Conservation (phyloP, 345 rosid genomes). For the Linum lewisii region DNA sequence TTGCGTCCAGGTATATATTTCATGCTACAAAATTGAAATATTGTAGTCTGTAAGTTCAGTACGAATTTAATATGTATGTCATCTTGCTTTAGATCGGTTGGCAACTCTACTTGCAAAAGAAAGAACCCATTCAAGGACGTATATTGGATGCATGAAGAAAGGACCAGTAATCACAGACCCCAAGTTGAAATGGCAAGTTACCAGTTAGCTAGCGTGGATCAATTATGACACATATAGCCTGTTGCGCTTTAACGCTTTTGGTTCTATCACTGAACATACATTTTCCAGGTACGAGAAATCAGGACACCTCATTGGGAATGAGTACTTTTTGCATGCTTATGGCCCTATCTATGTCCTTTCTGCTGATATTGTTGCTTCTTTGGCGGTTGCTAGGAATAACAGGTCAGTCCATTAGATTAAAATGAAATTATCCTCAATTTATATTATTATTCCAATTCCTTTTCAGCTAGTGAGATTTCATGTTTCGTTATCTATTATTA, state of each 20-base stretch:
- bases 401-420: constrained; percentile 34
- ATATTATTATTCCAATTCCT: no score
- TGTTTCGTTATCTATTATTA: neutral
- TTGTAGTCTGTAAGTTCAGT: neutral
- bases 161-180: constrained; percentile 78
- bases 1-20: constrained; percentile 58
- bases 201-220: neutral
- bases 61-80: neutral
- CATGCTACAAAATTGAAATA: no score
- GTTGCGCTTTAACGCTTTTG: neutral
- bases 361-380: constrained; percentile 58
- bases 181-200: constrained; percentile 53
- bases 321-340: constrained; percentile 70
- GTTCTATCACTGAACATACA: neutral
- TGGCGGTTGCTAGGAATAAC: constrained; percentile 56
- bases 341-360: constrained; percentile 72
- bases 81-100: constrained; percentile 52
- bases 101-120: constrained; percentile 76
- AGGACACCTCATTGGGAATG: constrained; percentile 69
- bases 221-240: neutral
- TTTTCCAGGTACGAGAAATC: constrained; percentile 63
- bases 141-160: constrained; percentile 89
- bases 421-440: constrained; percentile 4
- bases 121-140: constrained; percentile 42
- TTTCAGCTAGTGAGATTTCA: neutral